A percentile compares a stretch with the other conserved stretches of the same genome.
Conservation (phyloP, 345 rosid genomes). For the Eutrema yunnanense region DNA sequence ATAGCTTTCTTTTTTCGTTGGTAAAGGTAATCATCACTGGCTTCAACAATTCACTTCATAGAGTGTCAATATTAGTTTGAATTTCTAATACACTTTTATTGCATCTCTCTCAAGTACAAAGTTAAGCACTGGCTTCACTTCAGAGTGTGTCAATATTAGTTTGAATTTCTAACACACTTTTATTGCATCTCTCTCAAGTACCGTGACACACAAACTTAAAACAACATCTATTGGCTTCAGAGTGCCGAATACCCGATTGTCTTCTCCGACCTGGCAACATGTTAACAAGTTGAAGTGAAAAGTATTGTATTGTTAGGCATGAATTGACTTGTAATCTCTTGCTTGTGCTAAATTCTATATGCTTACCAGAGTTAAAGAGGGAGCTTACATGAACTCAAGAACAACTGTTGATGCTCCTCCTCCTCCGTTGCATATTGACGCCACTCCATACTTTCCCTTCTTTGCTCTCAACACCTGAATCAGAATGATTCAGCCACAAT, state of each 20-base stretch:
- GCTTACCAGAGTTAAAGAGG: slow-evolving; percentile 27
- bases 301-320: neutral
- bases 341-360: slow-evolving; percentile 5
- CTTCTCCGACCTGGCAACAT: slow-evolving; percentile 16
- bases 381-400: slow-evolving; percentile 71
- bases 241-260: slow-evolving; percentile 22
- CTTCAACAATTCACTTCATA: neutral
- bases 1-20: neutral
- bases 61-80: neutral
- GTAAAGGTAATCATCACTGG: neutral
- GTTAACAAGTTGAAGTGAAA: neutral
- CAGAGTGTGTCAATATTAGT: neutral
- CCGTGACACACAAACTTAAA: neutral
- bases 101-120: slow-evolving; percentile 5
- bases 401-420: slow-evolving; percentile 95
- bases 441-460: slow-evolving; percentile 75
- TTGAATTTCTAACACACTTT: neutral
- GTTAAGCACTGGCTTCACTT: too few species aligned
- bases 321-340: neutral
- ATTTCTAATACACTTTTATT: neutral
- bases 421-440: slow-evolving; percentile 91
- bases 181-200: slow-evolving; percentile 14
- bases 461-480: slow-evolving; percentile 73
- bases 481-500: slow-evolving; percentile 7
- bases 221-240: slow-evolving; percentile 8